Evolutionary conservation across 2,329 filamentous ascomycete genomes (phyloP).

Genomic region (Colletotrichum cuscutae): DNA sequence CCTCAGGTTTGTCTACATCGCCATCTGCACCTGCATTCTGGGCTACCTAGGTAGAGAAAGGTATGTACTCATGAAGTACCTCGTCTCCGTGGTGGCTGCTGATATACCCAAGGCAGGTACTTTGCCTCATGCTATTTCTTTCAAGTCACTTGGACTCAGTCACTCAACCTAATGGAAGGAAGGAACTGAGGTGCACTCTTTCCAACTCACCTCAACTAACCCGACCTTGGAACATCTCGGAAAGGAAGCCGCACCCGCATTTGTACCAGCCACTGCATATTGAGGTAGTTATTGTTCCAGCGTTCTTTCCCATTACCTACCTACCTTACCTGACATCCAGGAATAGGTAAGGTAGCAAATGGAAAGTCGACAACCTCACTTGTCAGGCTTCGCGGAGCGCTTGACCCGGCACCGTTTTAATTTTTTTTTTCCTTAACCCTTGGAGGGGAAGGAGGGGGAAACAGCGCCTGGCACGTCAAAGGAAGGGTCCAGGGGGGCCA

Average conservation of each 20-base stretch:
- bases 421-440: not conserved
- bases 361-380: not conserved
- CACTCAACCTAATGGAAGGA: not conserved
- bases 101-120: not conserved
- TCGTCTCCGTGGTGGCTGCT: not conserved
- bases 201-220: not conserved
- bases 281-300: not conserved
- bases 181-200: too few relatives aligned
- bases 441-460: conserved; percentile 27
- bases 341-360: too few relatives aligned
- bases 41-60: too few relatives aligned
- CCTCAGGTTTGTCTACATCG: not conserved
- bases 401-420: conserved; percentile 34
- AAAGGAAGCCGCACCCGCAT: conserved; percentile 30
- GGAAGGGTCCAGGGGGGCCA: not conserved
- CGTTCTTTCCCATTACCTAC: not conserved
- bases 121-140: too few relatives aligned
- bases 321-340: not conserved
- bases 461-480: not conserved
- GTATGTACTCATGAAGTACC: not conserved
- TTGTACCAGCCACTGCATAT: conserved; percentile 2
- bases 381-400: conserved; percentile 24
- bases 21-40: not conserved
- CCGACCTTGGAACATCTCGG: not conserved
- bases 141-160: not conserved